Percentiles rank a stretch among this genome's conserved stretches.
Conservation (phyloP, 2,329 filamentous ascomycete genomes). For the Lecanicillium sp. region DNA sequence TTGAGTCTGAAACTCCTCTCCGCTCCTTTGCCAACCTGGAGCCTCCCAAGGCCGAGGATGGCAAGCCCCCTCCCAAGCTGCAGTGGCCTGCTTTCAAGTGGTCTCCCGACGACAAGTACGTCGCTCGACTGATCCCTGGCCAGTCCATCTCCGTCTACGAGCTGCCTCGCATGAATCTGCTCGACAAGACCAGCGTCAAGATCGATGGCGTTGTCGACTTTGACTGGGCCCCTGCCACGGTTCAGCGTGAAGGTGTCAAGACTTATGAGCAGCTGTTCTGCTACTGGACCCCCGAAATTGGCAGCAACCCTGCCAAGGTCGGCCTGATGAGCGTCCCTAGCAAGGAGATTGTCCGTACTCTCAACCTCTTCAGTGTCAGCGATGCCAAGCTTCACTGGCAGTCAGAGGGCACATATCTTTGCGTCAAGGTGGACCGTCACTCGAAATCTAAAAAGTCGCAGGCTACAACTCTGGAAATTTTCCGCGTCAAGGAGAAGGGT, state of each 20-base stretch:
- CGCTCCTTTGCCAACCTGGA: slow-evolving; percentile 93
- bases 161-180: slow-evolving; percentile 76
- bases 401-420: slow-evolving; percentile 86
- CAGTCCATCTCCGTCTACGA: slow-evolving; percentile 90
- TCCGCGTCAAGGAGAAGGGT: slow-evolving; percentile 94
- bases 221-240: slow-evolving; percentile 86
- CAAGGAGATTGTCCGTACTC: slow-evolving; percentile 86
- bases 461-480: slow-evolving; percentile 95
- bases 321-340: slow-evolving; percentile 92
- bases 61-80: slow-evolving; percentile 72
- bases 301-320: slow-evolving; percentile 95
- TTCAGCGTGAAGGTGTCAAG: slow-evolving; percentile 78
- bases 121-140: slow-evolving; percentile 81
- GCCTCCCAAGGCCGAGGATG: slow-evolving; percentile 48
- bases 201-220: slow-evolving; percentile 96
- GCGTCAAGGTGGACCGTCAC: slow-evolving; percentile 97
- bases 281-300: slow-evolving; percentile 98
- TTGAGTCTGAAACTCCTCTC: slow-evolving; percentile 79
- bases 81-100: slow-evolving; percentile 99
- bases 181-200: slow-evolving; percentile 90
- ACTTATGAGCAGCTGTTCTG: slow-evolving; percentile 91
- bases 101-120: slow-evolving; percentile 96
- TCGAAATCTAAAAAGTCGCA: slow-evolving; percentile 98
- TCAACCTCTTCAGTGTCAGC: slow-evolving; percentile 96
- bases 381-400: slow-evolving; percentile 99